Evolutionary conservation across 192 early-diverging fungal genomes (phyloP).

Genomic region (Backusella tarrabulga): DNA sequence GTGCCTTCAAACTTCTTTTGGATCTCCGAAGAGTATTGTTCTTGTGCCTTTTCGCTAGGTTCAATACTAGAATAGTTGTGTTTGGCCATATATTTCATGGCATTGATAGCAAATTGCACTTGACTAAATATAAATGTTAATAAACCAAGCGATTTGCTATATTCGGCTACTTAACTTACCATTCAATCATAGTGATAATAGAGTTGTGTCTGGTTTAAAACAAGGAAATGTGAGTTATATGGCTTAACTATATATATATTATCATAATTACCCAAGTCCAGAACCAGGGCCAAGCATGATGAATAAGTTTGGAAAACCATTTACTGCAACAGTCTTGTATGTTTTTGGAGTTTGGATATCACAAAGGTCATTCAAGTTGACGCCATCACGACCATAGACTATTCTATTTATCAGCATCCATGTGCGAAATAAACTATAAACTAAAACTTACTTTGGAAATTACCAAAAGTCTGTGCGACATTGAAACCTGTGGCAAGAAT

Average conservation of each 20-base stretch:
- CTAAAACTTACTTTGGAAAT: slow-evolving; percentile 19
- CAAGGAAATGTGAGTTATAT: too few relatives aligned
- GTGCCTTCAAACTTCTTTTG: slow-evolving; percentile 39
- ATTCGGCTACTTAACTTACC: neutral
- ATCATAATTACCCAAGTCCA: slow-evolving; percentile 32
- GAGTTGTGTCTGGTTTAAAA: slow-evolving; percentile 34
- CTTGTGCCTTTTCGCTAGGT: slow-evolving; percentile 32
- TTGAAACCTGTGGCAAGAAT: slow-evolving; percentile 55
- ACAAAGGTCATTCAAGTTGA: slow-evolving; percentile 28
- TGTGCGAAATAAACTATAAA: neutral
- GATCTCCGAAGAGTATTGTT: slow-evolving; percentile 31
- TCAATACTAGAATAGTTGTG: slow-evolving; percentile 38
- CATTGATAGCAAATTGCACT: slow-evolving; percentile 43
- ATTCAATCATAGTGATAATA: slow-evolving; percentile 54
- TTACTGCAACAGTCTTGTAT: slow-evolving; percentile 39
- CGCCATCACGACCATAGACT: slow-evolving; percentile 32
- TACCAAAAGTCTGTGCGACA: slow-evolving; percentile 32
- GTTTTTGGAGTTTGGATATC: slow-evolving; percentile 25
- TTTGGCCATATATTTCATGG: slow-evolving; percentile 41
- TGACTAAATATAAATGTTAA: slow-evolving; percentile 22
- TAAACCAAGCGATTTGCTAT: neutral
- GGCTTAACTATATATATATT: too few relatives aligned
- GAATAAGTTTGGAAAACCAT: slow-evolving; percentile 52
- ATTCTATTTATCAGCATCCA: neutral
- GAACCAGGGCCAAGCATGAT: slow-evolving; percentile 49